Base-by-base conservation (phyloP, 2,329 filamentous ascomycete species). In the Nemania sp. region DNA sequence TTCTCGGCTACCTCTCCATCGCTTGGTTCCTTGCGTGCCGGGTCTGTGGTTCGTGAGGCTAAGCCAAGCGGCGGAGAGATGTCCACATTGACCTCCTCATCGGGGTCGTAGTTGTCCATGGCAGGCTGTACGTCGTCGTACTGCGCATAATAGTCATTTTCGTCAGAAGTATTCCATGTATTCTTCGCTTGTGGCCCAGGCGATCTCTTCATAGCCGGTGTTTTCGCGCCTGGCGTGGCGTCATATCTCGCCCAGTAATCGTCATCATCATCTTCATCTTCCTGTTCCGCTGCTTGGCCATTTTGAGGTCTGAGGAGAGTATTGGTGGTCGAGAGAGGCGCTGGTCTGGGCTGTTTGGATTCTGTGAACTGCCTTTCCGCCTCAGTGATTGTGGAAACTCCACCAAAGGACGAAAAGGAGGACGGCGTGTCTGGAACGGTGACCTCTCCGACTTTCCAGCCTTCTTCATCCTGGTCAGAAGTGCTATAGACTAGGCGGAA, bases 201-300 rank as follows among this genome's bases (percentile, higher is more conserved):
- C 4, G 86, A 87, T 20, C 75, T 77, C 64, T 86, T 83, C 19
- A 76, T 72, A 6, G 80, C 83, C 1, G 86, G 86, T 8, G 86
- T 89, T 39, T 79, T 77, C 2, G 80, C 55, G 12, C 87, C 63
- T 4, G 88, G 86, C 3, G 86, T 90, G 22, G 82, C 81, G 68
- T 90, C 88, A 69, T 93, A 92, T 56, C 84, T 81, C 26, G 83
- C 86, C 89, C 89, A 93, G 70, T 93, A 93, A 62, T 86, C 86
- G 60, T 90, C 88, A 57, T 91, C 88, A 19, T 88, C 86, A 0
- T 84, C 84, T 0, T 86, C 82, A 1, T 79, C 57, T 36, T 61
- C 56, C 6, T 53, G 31, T 19, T 44, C 55, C 7, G 49, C n/a
- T 6, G 30, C 24, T 8, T 54, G 45, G 39, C 43, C 15, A 20